These are phyloP conservation scores for Dendryphion nanum DNA, from an alignment of 2,329 filamentous ascomycete species.

Conservation along the genomic window DNA sequence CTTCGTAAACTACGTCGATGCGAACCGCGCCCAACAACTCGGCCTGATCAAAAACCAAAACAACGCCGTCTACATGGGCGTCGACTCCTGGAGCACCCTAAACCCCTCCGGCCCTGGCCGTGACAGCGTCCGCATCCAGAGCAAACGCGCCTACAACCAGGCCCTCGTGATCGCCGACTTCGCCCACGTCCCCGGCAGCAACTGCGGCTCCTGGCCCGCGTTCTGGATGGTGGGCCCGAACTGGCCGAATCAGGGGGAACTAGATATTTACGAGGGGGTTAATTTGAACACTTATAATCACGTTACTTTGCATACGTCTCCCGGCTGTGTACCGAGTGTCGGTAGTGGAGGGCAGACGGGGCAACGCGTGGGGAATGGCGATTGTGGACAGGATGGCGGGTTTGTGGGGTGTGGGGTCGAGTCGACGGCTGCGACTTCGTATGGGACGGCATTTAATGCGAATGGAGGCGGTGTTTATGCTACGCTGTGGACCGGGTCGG, in stretches of 20 bases:
- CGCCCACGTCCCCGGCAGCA: constrained; percentile 38
- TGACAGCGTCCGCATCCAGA: constrained; percentile 36
- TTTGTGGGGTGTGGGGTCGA: constrained; percentile 34
- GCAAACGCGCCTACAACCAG: constrained; percentile 36
- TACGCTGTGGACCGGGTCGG: constrained; percentile 40
- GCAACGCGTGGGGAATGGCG: constrained; percentile 21
- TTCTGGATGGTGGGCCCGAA: constrained; percentile 34
- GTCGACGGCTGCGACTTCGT: constrained; percentile 27
- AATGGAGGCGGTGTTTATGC: constrained; percentile 46
- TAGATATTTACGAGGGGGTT: constrained; percentile 38
- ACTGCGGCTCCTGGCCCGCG: constrained; percentile 41
- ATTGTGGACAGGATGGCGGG: constrained; percentile 37
- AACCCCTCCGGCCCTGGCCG: constrained; percentile 34
- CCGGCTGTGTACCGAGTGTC: constrained; percentile 33
- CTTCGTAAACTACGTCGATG: constrained; percentile 38
- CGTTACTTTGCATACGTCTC: constrained; percentile 38
- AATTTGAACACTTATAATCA: constrained; percentile 37
- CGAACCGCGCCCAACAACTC: constrained; percentile 28
- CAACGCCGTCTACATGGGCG: constrained; percentile 40
- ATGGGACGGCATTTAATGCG: constrained; percentile 40
- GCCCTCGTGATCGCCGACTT: constrained; percentile 42
- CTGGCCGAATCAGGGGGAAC: constrained; percentile 41
- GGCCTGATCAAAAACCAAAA: constrained; percentile 33
- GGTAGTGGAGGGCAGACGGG: constrained; percentile 34
- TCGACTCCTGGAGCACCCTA: constrained; percentile 30